Percentiles rank a stretch among this genome's conserved stretches.
These are phyloP conservation scores for Diaporthe ampelina DNA, from an alignment of 2,329 filamentous ascomycete species.

Conservation along the genomic window DNA sequence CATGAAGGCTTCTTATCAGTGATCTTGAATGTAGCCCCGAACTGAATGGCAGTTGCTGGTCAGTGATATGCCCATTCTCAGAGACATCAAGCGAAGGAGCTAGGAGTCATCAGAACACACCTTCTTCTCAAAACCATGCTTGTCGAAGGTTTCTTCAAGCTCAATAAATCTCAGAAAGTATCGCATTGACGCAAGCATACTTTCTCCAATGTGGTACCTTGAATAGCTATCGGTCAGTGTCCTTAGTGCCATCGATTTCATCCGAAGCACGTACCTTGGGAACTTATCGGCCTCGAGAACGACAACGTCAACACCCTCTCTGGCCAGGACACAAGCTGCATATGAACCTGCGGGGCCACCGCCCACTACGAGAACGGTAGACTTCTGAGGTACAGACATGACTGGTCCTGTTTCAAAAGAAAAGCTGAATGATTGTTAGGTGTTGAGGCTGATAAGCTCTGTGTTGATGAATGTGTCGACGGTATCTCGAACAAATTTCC, in stretches of 20 bases:
- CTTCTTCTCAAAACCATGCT: constrained; percentile 57
- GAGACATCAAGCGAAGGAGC: too few relatives aligned
- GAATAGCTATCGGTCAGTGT: not conserved
- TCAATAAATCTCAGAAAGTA: constrained; percentile 61
- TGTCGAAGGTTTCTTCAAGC: constrained; percentile 54
- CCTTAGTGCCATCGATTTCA: constrained; percentile 35
- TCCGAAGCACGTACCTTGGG: constrained; percentile 27
- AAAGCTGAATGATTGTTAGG: not conserved
- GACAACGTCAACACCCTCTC: constrained; percentile 60
- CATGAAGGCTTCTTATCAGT: constrained; percentile 43
- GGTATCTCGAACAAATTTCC: not conserved
- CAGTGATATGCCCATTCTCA: not conserved
- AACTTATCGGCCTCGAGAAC: constrained; percentile 58
- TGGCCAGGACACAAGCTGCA: constrained; percentile 56
- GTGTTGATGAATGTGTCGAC: not conserved
- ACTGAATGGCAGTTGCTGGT: constrained; percentile 40
- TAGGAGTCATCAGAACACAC: not conserved
- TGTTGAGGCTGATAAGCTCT: not conserved
- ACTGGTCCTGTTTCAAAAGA: too few relatives aligned
- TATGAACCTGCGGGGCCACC: constrained; percentile 63
- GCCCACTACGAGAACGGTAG: constrained; percentile 58
- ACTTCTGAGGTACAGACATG: constrained; percentile 32
- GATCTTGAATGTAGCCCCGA: constrained; percentile 57
- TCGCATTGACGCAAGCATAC: constrained; percentile 55
- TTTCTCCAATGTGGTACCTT: constrained; percentile 55